Base-by-base conservation (phyloP, 768 basidiomycete genomes). In the Rhodotorula sphaerocarpa region DNA sequence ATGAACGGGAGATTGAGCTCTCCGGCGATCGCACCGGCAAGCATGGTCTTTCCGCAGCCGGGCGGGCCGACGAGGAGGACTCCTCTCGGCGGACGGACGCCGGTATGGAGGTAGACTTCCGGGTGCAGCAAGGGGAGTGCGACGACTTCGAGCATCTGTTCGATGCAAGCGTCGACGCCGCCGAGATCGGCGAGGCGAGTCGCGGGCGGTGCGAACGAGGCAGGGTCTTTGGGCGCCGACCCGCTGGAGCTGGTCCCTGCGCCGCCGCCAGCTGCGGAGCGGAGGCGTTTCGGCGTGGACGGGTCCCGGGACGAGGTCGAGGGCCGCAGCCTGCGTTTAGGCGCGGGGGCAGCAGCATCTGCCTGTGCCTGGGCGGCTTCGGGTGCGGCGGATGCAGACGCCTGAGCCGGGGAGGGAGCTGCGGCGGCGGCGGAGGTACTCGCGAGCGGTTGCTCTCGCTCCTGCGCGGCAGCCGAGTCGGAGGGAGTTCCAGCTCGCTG, bases 121-220 rank as follows among this genome's bases (percentile, higher is more conserved):
- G 95, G 95, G 76, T 96, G 92, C 55, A 85, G 84, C 2, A 99
- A 77, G 0, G 95, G 95, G 83, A 97, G 86, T 2, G 88, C 90
- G 20, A 97, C 90, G n/a, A 93, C 84, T 72, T 96, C 92, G 42
- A 95, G 82, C 79, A 97, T 83, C 75, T 91, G 91, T 73, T 93
- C 90, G 21, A 96, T 81, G 66, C 86, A 91, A 20, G 79, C 71
- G 59, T 88, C 85, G 7, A 96, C 81, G 14, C 93, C 95, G 20
- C 92, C 95, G 0, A 97, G 80, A 70, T 90, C 86, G 2, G 88
- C 83, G 7, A 97, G 42, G 14, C 66, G 46, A 14, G 66, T 60
- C 6, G 51, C n/a, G 2, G 66, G 66, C 11, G 66, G 66, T 3
- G 41, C 28, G n/a, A 53, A 43, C 28, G 41, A 33, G 36, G 36